Evolutionary conservation across 345 rosid species (phyloP).

Genomic region (Populus deltoides): DNA sequence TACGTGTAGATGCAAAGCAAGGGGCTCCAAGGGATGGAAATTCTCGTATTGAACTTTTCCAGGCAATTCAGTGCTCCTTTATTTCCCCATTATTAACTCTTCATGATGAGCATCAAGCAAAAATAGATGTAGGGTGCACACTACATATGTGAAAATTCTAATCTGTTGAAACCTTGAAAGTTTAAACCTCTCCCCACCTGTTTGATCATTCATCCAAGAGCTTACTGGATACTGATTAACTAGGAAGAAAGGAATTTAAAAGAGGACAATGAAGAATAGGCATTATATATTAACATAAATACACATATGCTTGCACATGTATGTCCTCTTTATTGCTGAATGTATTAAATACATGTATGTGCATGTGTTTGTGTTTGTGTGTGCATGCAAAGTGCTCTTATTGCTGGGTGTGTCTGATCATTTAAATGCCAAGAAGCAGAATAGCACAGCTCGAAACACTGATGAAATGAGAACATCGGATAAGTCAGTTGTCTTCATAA

Average conservation of each 20-base stretch:
- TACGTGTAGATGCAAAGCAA: slow-evolving; percentile 90
- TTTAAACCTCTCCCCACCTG: too few relatives aligned
- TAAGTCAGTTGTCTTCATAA: too few relatives aligned
- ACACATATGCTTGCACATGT: not conserved
- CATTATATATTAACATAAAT: too few relatives aligned
- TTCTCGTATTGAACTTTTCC: slow-evolving; percentile 86
- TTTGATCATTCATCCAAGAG: too few relatives aligned
- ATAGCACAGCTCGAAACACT: too few relatives aligned
- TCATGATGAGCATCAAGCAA: not conserved
- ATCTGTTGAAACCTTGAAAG: not conserved
- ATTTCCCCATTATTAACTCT: not conserved
- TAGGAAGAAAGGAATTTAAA: not conserved
- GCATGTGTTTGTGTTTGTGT: too few relatives aligned
- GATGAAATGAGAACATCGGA: too few relatives aligned
- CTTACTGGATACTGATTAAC: not conserved
- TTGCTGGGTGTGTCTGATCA: too few relatives aligned
- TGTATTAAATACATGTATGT: too few relatives aligned
- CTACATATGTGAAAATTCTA: not conserved
- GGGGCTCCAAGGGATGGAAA: slow-evolving; percentile 90
- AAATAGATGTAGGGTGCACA: not conserved
- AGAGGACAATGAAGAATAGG: not conserved
- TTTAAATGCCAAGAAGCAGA: too few relatives aligned
- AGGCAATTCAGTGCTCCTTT: slow-evolving; percentile 41
- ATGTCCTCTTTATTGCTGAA: not conserved
- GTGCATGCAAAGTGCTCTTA: too few relatives aligned